These are phyloP conservation scores for Melanogaster broomeanus DNA, from an alignment of 768 basidiomycete species.

Conservation along the genomic window DNA sequence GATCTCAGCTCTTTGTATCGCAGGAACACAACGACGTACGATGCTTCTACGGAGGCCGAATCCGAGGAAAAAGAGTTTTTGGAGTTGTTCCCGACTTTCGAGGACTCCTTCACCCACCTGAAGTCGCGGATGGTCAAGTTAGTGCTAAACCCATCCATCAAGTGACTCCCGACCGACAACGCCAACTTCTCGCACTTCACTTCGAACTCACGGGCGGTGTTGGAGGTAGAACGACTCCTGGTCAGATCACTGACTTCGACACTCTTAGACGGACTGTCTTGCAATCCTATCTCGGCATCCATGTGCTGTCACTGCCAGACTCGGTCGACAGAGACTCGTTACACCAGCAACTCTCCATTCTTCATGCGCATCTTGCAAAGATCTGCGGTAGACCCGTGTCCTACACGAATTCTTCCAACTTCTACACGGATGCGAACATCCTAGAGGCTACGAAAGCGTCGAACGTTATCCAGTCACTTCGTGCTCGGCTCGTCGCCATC, in stretches of 20 bases:
- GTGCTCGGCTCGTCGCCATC: conserved; percentile 52
- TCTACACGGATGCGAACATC: conserved; percentile 81
- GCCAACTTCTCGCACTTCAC: conserved; percentile 50
- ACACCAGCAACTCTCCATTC: conserved; percentile 50
- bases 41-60: conserved; percentile 66
- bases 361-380: conserved; percentile 42
- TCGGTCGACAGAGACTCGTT: conserved; percentile 53
- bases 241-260: conserved; percentile 27
- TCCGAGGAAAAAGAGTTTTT: conserved; percentile 83
- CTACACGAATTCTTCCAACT: conserved; percentile 51
- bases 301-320: conserved; percentile 35
- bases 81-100: conserved; percentile 83
- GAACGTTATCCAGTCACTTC: conserved; percentile 50
- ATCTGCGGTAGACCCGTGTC: conserved; percentile 27
- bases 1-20: conserved; percentile 80
- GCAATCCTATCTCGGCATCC: conserved; percentile 32
- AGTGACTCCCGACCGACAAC: conserved; percentile 24
- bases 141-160: conserved; percentile 28
- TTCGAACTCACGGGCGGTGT: conserved; percentile 38
- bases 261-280: conserved; percentile 36
- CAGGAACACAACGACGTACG: conserved; percentile 51
- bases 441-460: conserved; percentile 66
- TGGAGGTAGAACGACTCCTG: background rate
- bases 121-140: background rate
- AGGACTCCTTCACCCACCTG: conserved; percentile 48